phyloP scores from a whole-genome alignment of 768 basidiomycete species.

The Exidia glandulosa region DNA sequence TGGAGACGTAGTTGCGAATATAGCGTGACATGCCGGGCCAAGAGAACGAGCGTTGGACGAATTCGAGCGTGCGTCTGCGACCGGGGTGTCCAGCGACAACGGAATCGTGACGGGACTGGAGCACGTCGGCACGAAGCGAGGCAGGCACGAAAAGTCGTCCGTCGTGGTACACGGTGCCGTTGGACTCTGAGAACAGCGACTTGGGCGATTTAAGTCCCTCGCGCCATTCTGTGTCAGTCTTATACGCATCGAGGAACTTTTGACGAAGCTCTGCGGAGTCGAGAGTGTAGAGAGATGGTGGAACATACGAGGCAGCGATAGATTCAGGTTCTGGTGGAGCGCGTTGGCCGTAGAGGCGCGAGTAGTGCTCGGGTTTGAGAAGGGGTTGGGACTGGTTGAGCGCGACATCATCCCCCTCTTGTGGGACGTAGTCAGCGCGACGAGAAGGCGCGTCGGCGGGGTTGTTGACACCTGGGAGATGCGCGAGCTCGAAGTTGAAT shows the following conservation, averaged over 20 bases:
- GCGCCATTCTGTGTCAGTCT: no score
- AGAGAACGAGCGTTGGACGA: constrained; percentile 25
- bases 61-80: constrained; percentile 18
- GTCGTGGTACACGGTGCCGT: constrained; percentile 5
- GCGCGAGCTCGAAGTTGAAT: constrained; percentile 19
- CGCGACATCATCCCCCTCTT: background rate
- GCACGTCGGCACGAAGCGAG: constrained; percentile 10
- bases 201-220: background rate
- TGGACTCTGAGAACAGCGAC: background rate
- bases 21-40: constrained; percentile 24
- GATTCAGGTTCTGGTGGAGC: background rate
- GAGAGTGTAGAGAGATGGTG: background rate
- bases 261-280: background rate
- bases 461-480: background rate
- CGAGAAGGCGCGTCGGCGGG: constrained; percentile 4
- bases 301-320: background rate
- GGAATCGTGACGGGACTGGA: constrained; percentile 28
- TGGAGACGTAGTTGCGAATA: constrained; percentile 21
- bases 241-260: no score
- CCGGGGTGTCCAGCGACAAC: constrained; percentile 32
- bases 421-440: constrained; percentile 1
- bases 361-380: background rate
- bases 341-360: no score
- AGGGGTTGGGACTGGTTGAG: constrained; percentile 5
- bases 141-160: constrained; percentile 21